Evolutionary conservation across 148 eudicot genomes (phyloP), one percentile per base, ranked within the genome.

Genomic region (Selenicereus undatus): DNA sequence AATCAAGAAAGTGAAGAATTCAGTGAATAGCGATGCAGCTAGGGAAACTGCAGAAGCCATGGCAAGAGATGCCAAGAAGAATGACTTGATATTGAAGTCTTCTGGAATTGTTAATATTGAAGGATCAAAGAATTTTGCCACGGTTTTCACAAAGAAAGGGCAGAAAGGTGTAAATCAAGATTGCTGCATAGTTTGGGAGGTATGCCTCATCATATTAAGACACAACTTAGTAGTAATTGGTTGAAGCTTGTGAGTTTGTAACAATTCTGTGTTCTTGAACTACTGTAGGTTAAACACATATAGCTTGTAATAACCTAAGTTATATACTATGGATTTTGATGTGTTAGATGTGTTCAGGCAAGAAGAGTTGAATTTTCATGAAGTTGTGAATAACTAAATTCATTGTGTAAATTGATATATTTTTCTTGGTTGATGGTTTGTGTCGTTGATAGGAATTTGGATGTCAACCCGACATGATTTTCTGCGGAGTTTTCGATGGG

Each of bases 141-240:
- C 97, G 0, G 92, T 88, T 76, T 92, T 82, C 86, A 87, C 90
- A 6, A 95, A 82, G 77, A 84, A 85, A 58, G 98, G 98, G 27
- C 88, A 93, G 81, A 95, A 95, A 86, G 99, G 97, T 79, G 86
- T 87, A 45, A 95, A 93, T 81, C 99, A 95, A 88, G 99, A 93
- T 85, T 92, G 97, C 83, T 90, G 90, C 89, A 90, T 93, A 74
- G 93, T 95, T 74, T 95, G 97, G 97, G 99, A 95, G 97, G 99
- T 95, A 90, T 82, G 65, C 48, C 21, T 71, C 13, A 71, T 3
- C 5, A 14, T 71, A 32, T 36, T 35, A 32, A 39, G 3, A 14
- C 45, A 17, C 13, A 32, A 22, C 22, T 32, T 30, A 26, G 36
- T 29, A 68, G 36, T 27, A 26, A 3, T 4, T 12, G 8, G 35